Conservation (phyloP, 768 basidiomycete species). For the Rhodotorula babjevae region DNA sequence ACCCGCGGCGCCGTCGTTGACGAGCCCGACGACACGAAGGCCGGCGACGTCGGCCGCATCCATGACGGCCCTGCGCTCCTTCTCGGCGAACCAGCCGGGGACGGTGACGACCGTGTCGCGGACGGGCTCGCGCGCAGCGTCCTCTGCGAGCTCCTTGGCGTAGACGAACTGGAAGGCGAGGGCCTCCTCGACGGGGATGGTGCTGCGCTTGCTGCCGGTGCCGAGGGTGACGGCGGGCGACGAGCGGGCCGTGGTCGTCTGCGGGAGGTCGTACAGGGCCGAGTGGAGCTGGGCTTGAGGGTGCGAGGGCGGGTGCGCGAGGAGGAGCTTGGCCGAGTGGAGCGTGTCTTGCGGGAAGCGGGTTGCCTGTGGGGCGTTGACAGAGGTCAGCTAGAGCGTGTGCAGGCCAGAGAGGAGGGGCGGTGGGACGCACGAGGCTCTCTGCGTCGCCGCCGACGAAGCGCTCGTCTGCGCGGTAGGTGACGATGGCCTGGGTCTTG, state of each 20-base stretch:
- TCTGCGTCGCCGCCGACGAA: conserved; percentile 84
- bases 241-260: conserved; percentile 53
- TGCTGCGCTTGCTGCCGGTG: conserved; percentile 35
- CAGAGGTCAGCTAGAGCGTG: too few relatives aligned
- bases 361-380: conserved; percentile 60
- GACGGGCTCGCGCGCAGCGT: conserved; percentile 65
- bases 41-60: conserved; percentile 92
- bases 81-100: conserved; percentile 82
- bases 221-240: conserved; percentile 56
- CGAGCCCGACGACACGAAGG: conserved; percentile 70
- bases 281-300: conserved; percentile 29
- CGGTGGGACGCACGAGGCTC: conserved; percentile 55
- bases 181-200: conserved; percentile 62
- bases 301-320: conserved; percentile 44
- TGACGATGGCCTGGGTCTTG: conserved; percentile 83
- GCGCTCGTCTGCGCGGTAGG: conserved; percentile 81
- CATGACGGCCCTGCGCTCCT: conserved; percentile 81
- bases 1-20: conserved; percentile 83
- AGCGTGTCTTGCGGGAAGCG: conserved; percentile 86
- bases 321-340: conserved; percentile 74
- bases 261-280: conserved; percentile 10
- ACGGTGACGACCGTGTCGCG: conserved; percentile 77
- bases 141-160: conserved; percentile 79
- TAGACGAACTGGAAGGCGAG: conserved; percentile 91
- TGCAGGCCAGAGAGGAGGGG: conserved; percentile 9